A percentile compares a stretch with the other conserved stretches of the same genome.
Conservation (phyloP, 345 rosid genomes). For the Lumnitzera littorea region DNA sequence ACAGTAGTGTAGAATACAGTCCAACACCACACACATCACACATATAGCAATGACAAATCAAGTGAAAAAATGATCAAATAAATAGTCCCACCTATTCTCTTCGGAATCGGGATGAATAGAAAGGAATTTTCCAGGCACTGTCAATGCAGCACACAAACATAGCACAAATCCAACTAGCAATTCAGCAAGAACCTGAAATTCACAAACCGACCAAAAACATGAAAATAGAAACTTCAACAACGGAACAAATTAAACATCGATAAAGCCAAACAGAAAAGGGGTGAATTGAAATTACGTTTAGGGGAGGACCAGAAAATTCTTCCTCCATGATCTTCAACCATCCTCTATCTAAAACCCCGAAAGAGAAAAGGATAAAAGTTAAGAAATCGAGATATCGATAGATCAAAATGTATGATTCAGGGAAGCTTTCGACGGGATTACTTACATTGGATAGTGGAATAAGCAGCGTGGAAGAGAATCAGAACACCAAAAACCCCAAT, state of each 20-base stretch:
- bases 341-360: constrained; percentile 58
- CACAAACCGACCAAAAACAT: background rate
- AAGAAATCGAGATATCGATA: background rate
- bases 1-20: no score
- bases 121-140: constrained; percentile 81
- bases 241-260: background rate
- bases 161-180: constrained; percentile 61
- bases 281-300: constrained; percentile 30
- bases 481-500: constrained; percentile 58
- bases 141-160: constrained; percentile 90
- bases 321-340: constrained; percentile 88
- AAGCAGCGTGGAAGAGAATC: constrained; percentile 82
- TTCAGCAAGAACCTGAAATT: constrained; percentile 61
- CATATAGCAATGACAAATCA: background rate
- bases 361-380: background rate
- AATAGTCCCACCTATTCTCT: constrained; percentile 65
- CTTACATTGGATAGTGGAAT: constrained; percentile 84
- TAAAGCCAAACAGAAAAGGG: background rate
- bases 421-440: no score
- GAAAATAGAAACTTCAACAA: background rate
- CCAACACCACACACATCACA: no score
- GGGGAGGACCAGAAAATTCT: constrained; percentile 75
- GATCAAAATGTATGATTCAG: no score
- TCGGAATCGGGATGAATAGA: constrained; percentile 89
- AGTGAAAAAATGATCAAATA: background rate